These are phyloP conservation scores for Teratosphaeria pseudoeucalypti DNA, from an alignment of 2,329 filamentous ascomycete species.

Conservation along the genomic window DNA sequence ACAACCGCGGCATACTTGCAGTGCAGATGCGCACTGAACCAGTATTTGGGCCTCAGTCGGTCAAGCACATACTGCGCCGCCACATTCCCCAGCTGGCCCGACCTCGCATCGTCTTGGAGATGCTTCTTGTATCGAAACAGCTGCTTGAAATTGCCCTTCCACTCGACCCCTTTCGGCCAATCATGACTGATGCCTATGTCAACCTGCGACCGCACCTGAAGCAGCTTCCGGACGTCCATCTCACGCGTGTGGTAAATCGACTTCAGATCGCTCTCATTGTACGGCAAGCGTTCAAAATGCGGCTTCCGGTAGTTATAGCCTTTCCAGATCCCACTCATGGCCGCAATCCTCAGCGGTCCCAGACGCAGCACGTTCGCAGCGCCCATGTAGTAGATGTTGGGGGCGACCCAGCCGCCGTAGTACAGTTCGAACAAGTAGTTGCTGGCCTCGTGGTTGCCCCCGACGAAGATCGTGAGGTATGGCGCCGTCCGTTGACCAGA, in stretches of 20 bases:
- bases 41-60: constrained; percentile 68
- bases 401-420: constrained; percentile 94
- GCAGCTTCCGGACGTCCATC: constrained; percentile 78
- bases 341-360: constrained; percentile 77
- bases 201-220: constrained; percentile 75
- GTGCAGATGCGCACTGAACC: constrained; percentile 88
- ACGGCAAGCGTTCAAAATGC: constrained; percentile 79
- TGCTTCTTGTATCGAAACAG: constrained; percentile 65
- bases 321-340: constrained; percentile 92
- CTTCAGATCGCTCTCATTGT: constrained; percentile 63
- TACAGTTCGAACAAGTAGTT: constrained; percentile 85
- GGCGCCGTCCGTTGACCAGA: constrained; percentile 66
- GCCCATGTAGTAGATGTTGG: constrained; percentile 94
- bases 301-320: constrained; percentile 73
- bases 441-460: constrained; percentile 90
- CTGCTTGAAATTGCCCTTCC: constrained; percentile 56
- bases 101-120: constrained; percentile 65
- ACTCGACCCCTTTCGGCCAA: constrained; percentile 81
- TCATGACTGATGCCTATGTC: constrained; percentile 91
- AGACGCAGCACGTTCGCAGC: constrained; percentile 80
- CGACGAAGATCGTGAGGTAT: constrained; percentile 84
- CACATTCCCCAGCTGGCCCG: constrained; percentile 65
- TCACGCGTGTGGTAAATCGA: constrained; percentile 86
- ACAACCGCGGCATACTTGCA: constrained; percentile 67
- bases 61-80: constrained; percentile 76